Percentiles rank a stretch among this genome's conserved stretches.
Evolutionary conservation across 495 filamentous ascomycete species (phyloP).

Genomic region (Aspergillus mulundensis): DNA sequence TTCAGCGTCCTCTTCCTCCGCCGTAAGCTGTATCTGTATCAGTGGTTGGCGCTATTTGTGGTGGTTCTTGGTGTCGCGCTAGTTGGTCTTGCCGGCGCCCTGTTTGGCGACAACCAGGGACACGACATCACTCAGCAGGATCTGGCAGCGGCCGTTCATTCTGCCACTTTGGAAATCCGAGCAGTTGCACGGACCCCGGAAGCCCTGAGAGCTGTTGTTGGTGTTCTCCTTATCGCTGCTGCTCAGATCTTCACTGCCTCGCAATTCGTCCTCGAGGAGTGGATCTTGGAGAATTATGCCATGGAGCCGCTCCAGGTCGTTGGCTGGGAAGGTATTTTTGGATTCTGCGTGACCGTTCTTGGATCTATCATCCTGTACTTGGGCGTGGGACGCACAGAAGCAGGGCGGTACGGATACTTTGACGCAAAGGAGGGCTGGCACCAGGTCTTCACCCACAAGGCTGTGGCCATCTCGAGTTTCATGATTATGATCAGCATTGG

Average conservation of each 20-base stretch:
- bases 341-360: conserved; percentile 75
- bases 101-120: conserved; percentile 62
- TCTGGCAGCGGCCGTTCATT: conserved; percentile 22
- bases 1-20: conserved; percentile 91
- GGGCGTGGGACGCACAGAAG: conserved; percentile 65
- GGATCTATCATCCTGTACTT: conserved; percentile 78
- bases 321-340: conserved; percentile 94
- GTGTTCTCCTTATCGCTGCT: conserved; percentile 81
- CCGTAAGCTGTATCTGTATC: conserved; percentile 71
- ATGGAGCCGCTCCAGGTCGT: conserved; percentile 89
- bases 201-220: conserved; percentile 69
- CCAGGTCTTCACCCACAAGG: conserved; percentile 65
- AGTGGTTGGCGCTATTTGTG: conserved; percentile 83
- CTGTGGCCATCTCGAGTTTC: conserved; percentile 69
- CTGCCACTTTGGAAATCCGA: conserved; percentile 23
- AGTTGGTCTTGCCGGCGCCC: conserved; percentile 82
- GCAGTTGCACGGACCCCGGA: conserved; percentile 46
- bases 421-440: conserved; percentile 80
- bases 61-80: conserved; percentile 86
- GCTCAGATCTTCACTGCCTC: conserved; percentile 96
- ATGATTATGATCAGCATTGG: conserved; percentile 97
- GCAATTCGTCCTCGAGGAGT: conserved; percentile 95
- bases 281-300: conserved; percentile 82
- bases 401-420: conserved; percentile 79
- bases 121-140: conserved; percentile 37